Base-by-base conservation (phyloP, 768 basidiomycete species). In the Naematelia aurantialba region DNA sequence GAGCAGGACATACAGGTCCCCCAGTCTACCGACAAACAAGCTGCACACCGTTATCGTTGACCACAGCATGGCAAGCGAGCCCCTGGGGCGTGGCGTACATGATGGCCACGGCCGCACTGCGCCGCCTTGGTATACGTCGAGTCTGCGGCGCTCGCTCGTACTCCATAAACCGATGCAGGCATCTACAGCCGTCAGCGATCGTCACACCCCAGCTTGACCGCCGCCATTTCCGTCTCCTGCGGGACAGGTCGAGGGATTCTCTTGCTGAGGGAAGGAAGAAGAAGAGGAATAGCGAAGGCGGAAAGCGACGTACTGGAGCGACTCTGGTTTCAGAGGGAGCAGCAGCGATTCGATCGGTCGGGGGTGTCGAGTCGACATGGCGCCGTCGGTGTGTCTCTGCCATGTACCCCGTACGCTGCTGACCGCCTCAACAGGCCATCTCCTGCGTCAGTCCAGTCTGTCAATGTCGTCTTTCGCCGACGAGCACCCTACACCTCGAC, bases 1-100 rank as follows among this genome's bases (percentile, higher is more conserved):
- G 3, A 93, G 81, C 27, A 92, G 72, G 2, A 93, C 91, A 66
- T 91, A 89, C 24, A 94, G 69, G 65, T 93, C 89, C 4, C 91
- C 91, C 27, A 81, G 81, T 5, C 91, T 80, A 0, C 91, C 91
- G 1, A 91, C 85, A 60, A 94, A 94, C 50, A 94, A 47, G 10
- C 70, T 72, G 30, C 10, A 14, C 21, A 45, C 51, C 47, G n/a
- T n/a, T 17, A 24, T 29, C 45, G 29, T 1, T 39, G 34, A 17
- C 8, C 17, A 8, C 8, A 39, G 17, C 30, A 31, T 30, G 10
- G 19, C 5, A 30, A 30, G 3, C 3, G n/a, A 5, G 27, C 22
- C n/a, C 5, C 49, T 51, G 10, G 52, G 21, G 47, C 1, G 45
- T 17, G 50, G 48, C 58, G 34, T 34, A 62, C 64, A 62, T 53